Evolutionary conservation across 768 basidiomycete genomes (phyloP), one percentile per base, ranked within the genome.

Genomic region (Paxillus ammoniavirescens): DNA sequence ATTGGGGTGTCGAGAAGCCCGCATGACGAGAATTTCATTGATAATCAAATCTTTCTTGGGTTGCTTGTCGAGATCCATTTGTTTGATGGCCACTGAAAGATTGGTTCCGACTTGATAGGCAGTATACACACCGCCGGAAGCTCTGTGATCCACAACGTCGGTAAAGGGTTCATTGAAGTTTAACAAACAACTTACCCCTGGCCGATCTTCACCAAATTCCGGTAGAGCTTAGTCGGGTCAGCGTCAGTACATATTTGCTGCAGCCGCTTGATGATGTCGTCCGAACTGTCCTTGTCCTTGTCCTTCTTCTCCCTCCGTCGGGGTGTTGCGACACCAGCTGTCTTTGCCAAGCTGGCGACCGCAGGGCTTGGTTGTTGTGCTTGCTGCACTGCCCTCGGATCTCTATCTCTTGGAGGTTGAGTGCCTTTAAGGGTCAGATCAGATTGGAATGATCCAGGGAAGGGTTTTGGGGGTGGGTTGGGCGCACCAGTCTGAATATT

Each of bases 41-140:
- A 99, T 98, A 76, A 99, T 98, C 47, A 99, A 80, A 67, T 98
- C 96, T 73, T 98, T 98, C 81, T 98, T 98, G 40, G 97, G 97
- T 65, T 98, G 97, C 75, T 98, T 97, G 73, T 98, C 95, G 30
- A 99, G 81, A 77, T 99, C 97, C 97, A 98, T 99, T 73, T 98
- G 96, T 73, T 99, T 99, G 82, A 99, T 99, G 40, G 97, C 97
- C 33, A 98, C 97, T 10, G 85, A 89, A 31, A 91, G 63, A 71
- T 97, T 96, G 30, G 91, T 93, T 40, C 95, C 94, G 57, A 96
- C 90, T 75, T 98, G 95, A 67, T 97, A 97, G 14, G 96, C 96
- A 12, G 95, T 98, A 73, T 97, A 99, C 2, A 98, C 97, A 60
- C 96, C 96, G 38, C 97, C 96, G 17, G 92, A 96, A 14, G 97